Conservation (phyloP, 106 monocot species). For the Allium fistulosum region DNA sequence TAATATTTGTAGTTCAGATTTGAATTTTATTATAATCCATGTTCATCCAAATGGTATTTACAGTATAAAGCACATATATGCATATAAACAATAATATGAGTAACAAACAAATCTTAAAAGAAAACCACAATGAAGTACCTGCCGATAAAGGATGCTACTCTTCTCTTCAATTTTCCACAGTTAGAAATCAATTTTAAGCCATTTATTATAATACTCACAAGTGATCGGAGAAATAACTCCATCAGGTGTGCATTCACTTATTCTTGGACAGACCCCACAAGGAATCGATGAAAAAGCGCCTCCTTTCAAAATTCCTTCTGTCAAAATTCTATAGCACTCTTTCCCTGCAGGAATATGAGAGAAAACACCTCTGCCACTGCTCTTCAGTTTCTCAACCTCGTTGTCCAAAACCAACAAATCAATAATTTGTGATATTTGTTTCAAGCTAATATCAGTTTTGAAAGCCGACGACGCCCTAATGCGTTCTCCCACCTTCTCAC, state of each 20-base stretch:
- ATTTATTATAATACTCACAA: slow-evolving; percentile 60
- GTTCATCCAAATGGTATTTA: no score
- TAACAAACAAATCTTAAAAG: no score
- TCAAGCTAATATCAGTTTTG: slow-evolving; percentile 11
- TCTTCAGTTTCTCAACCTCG: slow-evolving; percentile 53
- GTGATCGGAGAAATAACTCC: slow-evolving; percentile 64
- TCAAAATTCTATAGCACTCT: slow-evolving; percentile 36
- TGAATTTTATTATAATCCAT: no score
- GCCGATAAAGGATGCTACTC: no score
- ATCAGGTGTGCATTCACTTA: slow-evolving; percentile 61
- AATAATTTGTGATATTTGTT: slow-evolving; percentile 51
- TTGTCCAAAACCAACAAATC: slow-evolving; percentile 47
- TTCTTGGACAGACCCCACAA: slow-evolving; percentile 67
- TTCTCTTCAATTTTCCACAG: no score
- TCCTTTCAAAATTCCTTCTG: background rate
- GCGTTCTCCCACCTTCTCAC: slow-evolving; percentile 21
- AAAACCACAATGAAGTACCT: no score
- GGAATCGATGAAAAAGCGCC: slow-evolving; percentile 46
- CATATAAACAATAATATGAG: no score
- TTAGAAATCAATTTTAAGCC: slow-evolving; percentile 47
- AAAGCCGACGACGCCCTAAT: slow-evolving; percentile 26
- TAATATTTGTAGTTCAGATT: no score
- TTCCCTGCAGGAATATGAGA: slow-evolving; percentile 24
- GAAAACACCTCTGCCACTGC: slow-evolving; percentile 53
- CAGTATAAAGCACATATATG: no score